Conservation (phyloP, 202 grass and related monocot species). For the Cymbopogon flexuosus region DNA sequence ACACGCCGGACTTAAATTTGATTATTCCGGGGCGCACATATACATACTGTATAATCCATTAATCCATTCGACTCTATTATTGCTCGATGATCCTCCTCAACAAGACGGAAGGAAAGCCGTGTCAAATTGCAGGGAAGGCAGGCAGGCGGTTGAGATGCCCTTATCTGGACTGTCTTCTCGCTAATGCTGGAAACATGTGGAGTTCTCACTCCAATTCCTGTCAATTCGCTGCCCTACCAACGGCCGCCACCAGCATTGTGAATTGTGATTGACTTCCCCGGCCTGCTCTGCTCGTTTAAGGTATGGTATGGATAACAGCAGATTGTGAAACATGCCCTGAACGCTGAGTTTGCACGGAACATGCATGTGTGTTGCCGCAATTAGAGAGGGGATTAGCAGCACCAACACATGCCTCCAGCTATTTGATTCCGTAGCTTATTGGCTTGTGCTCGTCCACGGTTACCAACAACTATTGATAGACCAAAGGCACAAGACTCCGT, state of each 20-base stretch:
- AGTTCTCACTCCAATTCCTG: conserved; percentile 12
- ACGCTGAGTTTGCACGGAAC: conserved; percentile 30
- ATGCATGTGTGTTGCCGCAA: conserved; percentile 29
- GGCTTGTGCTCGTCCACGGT: conserved; percentile 1
- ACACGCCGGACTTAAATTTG: conserved; percentile 8
- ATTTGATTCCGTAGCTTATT: conserved; percentile 38
- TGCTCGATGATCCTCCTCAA: background rate
- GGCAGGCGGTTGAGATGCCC: conserved; percentile 41
- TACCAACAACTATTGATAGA: conserved; percentile 18
- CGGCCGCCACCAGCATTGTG: background rate
- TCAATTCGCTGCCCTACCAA: conserved; percentile 20
- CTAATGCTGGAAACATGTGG: conserved; percentile 27
- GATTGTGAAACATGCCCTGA: background rate
- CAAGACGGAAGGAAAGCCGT: background rate
- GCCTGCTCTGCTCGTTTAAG: background rate
- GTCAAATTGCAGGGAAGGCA: conserved; percentile 23
- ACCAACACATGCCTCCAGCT: conserved; percentile 46
- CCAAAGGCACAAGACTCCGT: background rate
- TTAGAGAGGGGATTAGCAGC: conserved; percentile 25
- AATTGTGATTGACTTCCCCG: background rate
- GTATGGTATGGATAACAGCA: background rate
- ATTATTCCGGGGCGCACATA: background rate
- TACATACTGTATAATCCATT: background rate
- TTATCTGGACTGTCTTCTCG: conserved; percentile 33
- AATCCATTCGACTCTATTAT: conserved; percentile 18